Evolutionary conservation across 306 rosid genomes (phyloP).

Genomic region (Vigna nakashimae): DNA sequence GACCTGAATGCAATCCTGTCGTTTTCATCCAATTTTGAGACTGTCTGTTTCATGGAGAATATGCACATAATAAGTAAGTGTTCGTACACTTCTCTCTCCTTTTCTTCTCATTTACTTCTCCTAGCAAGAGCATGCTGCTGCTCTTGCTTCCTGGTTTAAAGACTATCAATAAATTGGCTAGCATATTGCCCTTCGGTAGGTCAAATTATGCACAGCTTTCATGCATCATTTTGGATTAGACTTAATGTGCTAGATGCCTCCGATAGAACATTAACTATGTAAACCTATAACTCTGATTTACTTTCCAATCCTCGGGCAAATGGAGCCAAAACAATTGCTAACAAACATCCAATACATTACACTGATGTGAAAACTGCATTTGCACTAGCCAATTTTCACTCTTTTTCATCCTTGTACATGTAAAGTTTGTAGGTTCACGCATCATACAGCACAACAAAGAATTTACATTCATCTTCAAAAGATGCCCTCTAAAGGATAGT

Average conservation of each 20-base stretch:
- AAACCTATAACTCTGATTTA: conserved; percentile 40
- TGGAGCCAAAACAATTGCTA: conserved; percentile 43
- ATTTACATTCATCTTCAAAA: conserved; percentile 54
- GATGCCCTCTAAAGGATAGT: conserved; percentile 54
- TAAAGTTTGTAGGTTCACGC: conserved; percentile 45
- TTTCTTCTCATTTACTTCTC: not conserved
- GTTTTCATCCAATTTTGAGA: not conserved
- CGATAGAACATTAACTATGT: conserved; percentile 13
- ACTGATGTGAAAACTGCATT: conserved; percentile 59
- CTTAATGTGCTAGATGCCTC: conserved; percentile 15
- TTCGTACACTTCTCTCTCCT: not conserved
- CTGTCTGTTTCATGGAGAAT: not conserved
- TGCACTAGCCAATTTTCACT: conserved; percentile 58
- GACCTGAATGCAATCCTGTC: conserved; percentile 1
- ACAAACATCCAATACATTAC: conserved; percentile 54
- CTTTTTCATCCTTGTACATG: conserved; percentile 57
- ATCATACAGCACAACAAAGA: conserved; percentile 52
- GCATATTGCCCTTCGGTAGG: not conserved
- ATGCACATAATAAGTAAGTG: not conserved
- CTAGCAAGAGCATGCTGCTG: not conserved
- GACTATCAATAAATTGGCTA: not conserved
- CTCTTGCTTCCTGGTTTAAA: conserved; percentile 5
- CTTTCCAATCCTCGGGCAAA: conserved; percentile 39
- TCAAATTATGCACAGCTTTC: not conserved
- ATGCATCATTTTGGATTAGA: not conserved